These are phyloP conservation scores for Citrus reticulata DNA, from an alignment of 345 rosid species.

Conservation along the genomic window DNA sequence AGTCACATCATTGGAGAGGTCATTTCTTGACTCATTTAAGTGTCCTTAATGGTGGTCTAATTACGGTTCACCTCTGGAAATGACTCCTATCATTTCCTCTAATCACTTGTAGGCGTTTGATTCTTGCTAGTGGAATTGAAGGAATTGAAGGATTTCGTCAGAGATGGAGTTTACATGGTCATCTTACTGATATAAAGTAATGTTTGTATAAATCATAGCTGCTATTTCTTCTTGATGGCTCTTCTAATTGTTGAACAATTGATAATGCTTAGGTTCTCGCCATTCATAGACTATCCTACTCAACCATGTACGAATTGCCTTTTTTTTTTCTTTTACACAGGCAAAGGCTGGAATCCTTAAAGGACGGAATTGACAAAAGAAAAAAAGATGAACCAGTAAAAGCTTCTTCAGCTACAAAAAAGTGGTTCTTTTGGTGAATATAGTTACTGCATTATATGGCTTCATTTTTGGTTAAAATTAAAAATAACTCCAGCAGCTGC, in stretches of 20 bases:
- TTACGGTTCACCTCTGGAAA: neutral
- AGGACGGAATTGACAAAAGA: conserved; percentile 64
- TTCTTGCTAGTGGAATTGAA: conserved; percentile 88
- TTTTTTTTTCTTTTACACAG: conserved; percentile 30
- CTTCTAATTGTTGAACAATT: neutral
- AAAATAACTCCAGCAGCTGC: neutral
- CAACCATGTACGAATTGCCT: neutral
- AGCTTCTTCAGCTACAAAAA: conserved; percentile 32
- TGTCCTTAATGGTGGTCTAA: neutral
- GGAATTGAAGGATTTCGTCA: conserved; percentile 88
- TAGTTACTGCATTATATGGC: neutral
- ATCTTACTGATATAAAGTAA: conserved; percentile 79
- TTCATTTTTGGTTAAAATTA: neutral
- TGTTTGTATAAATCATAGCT: neutral
- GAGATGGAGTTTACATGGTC: conserved; percentile 97
- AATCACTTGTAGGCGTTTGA: conserved; percentile 53
- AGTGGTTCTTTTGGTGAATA: conserved; percentile 72
- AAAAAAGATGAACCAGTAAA: conserved; percentile 36
- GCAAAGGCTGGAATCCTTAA: conserved; percentile 59
- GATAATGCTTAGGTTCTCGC: neutral
- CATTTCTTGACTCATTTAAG: conserved; percentile 6
- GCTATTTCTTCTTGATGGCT: neutral
- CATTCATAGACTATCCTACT: neutral
- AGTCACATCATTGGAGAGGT: conserved; percentile 85
- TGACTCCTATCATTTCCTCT: neutral